Conservation (phyloP, 139 green algal genomes). For the Micractinium conductrix region DNA sequence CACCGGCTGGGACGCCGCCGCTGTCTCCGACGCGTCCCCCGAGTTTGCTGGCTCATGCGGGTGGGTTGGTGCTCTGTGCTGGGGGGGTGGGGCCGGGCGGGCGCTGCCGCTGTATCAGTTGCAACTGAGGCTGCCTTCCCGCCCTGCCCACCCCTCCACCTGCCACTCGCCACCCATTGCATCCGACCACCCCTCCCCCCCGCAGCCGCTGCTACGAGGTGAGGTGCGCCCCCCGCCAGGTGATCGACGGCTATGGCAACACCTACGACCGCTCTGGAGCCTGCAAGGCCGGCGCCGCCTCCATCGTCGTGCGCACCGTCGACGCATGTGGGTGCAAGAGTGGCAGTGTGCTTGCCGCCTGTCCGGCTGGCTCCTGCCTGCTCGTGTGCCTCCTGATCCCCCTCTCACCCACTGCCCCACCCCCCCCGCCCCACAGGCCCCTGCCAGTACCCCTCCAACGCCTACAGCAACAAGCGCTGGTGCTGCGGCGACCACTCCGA, state of each 20-base stretch:
- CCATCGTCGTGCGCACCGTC: constrained; percentile 34
- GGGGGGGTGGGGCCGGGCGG: not conserved
- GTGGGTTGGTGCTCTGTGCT: not conserved
- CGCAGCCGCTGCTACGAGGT: constrained; percentile 49
- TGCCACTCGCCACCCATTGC: not conserved
- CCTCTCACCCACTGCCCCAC: not conserved
- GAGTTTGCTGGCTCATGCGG: constrained; percentile 39
- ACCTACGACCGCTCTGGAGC: not conserved
- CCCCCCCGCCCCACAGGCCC: constrained; percentile 14
- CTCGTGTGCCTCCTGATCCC: not conserved
- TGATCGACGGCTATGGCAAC: constrained; percentile 33
- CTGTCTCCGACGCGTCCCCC: constrained; percentile 30
- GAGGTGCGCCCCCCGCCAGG: constrained; percentile 10
- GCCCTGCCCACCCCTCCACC: not conserved
- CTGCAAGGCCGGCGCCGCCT: not conserved
- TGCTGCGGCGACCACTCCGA: constrained; percentile 46
- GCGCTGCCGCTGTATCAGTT: not conserved
- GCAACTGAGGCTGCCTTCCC: not conserved
- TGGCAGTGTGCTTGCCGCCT: not conserved
- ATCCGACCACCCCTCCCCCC: not conserved
- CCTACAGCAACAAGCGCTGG: constrained; percentile 53
- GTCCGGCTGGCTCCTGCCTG: not conserved
- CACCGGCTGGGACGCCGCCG: constrained; percentile 29
- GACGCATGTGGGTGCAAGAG: constrained; percentile 40
- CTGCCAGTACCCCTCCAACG: constrained; percentile 47